phyloP scores from a whole-genome alignment of 352 stramenopile species.

The Globisporangium irregulare region DNA sequence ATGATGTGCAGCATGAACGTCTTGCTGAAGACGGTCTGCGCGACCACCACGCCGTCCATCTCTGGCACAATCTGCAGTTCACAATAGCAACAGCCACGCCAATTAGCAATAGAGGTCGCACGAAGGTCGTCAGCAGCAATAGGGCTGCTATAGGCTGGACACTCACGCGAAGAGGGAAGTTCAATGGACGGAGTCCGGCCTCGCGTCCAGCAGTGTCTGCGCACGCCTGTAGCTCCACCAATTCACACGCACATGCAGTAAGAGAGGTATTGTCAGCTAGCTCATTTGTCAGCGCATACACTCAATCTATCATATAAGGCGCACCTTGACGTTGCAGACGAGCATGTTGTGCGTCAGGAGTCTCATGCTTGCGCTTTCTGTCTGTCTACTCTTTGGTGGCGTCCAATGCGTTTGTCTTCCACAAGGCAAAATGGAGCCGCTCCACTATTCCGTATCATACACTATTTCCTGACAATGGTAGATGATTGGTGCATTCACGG shows the following conservation, averaged over 20 bases:
- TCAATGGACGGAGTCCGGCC: conserved; percentile 53
- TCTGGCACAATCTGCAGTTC: conserved; percentile 59
- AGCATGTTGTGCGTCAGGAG: conserved; percentile 89
- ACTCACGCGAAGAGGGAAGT: conserved; percentile 76
- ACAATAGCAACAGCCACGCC: not conserved
- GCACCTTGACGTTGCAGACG: conserved; percentile 81
- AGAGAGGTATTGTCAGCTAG: not conserved
- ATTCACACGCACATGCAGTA: not conserved
- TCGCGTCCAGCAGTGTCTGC: conserved; percentile 69
- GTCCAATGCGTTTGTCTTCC: conserved; percentile 1
- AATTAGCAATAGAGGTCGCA: not conserved
- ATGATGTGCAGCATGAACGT: conserved; percentile 85
- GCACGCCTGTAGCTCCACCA: conserved; percentile 47
- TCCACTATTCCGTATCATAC: not conserved
- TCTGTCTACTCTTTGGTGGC: not conserved
- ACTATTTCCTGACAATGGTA: not conserved
- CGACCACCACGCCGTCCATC: conserved; percentile 78
- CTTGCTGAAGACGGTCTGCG: conserved; percentile 81
- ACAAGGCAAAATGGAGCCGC: not conserved
- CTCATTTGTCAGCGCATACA: not conserved
- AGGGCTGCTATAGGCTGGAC: not conserved
- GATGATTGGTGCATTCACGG: not conserved
- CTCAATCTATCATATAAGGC: not conserved
- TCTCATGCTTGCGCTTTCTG: conserved; percentile 43
- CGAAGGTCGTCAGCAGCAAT: not conserved